phyloP scores from a whole-genome alignment of 2,329 filamentous ascomycete species.

The Mollisiaceae sp. region DNA sequence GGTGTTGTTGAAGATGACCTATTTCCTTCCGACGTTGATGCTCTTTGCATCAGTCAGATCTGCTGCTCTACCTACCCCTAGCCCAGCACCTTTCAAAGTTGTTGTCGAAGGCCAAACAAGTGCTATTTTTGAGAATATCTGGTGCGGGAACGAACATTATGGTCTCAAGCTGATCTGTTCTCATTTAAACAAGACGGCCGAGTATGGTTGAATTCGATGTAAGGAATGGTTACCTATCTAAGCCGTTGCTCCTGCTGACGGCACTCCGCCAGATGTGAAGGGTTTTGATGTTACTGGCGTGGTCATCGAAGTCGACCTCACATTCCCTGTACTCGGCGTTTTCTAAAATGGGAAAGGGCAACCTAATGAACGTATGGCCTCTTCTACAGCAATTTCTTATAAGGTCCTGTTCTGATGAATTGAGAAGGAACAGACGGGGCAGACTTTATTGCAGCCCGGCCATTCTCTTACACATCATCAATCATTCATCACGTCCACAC shows the following conservation, averaged over 20 bases:
- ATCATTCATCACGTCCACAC: too few species aligned
- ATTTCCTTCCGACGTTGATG: background rate
- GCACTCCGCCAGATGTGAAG: conserved; percentile 12
- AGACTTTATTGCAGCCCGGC: too few species aligned
- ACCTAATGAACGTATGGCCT: too few species aligned
- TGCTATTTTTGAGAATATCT: conserved; percentile 10
- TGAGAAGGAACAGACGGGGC: too few species aligned
- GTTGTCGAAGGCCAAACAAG: conserved; percentile 9
- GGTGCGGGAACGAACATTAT: conserved; percentile 11
- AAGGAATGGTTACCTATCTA: background rate
- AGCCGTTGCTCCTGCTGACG: background rate
- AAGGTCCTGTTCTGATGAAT: too few species aligned
- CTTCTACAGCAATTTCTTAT: too few species aligned
- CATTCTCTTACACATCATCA: too few species aligned
- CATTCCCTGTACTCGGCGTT: background rate
- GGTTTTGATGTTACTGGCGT: conserved; percentile 16
- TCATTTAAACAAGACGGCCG: conserved; percentile 9
- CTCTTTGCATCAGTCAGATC: background rate
- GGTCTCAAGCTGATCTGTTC: conserved; percentile 14
- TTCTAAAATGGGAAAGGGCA: too few species aligned
- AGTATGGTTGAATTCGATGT: conserved; percentile 13
- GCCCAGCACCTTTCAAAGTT: conserved; percentile 2
- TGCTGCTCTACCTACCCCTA: background rate
- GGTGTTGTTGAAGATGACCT: background rate
- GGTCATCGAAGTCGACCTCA: conserved; percentile 16